Percentiles rank a stretch among this genome's conserved stretches.
Evolutionary conservation across 73 alveolate genomes (phyloP).

Genomic region (Durusdinium trenchii): DNA sequence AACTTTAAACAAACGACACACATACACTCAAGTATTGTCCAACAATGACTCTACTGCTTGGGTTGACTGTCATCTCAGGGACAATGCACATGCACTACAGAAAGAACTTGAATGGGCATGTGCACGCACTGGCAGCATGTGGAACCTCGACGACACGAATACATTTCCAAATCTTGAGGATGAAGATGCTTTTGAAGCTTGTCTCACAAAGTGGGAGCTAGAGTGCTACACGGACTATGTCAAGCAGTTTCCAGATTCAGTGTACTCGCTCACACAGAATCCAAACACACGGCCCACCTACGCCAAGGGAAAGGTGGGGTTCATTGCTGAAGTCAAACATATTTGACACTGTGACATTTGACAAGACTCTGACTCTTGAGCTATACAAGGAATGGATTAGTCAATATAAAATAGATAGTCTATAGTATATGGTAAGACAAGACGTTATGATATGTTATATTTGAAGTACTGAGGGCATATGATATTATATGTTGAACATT

Average conservation of each 20-base stretch:
- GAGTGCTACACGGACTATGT: not conserved
- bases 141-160: not conserved
- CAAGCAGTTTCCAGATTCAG: not conserved
- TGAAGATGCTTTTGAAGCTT: not conserved
- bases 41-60: too few species aligned
- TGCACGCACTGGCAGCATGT: not conserved
- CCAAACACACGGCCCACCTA: not conserved
- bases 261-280: conserved; percentile 27
- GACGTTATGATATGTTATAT: too few species aligned
- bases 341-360: not conserved
- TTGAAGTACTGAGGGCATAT: too few species aligned
- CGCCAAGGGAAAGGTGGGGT: not conserved
- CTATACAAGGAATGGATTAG: too few species aligned
- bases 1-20: too few species aligned
- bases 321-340: too few species aligned
- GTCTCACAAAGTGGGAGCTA: conserved; percentile 6
- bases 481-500: too few species aligned
- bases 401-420: too few species aligned
- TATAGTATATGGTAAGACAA: too few species aligned
- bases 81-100: not conserved
- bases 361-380: too few species aligned
- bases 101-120: conserved; percentile 9
- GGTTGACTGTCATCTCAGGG: not conserved
- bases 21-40: too few species aligned
- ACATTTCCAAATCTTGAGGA: not conserved